Base-by-base conservation (phyloP, 1,284 basidiomycete genomes). In the Cutaneotrichosporon cavernicola region DNA sequence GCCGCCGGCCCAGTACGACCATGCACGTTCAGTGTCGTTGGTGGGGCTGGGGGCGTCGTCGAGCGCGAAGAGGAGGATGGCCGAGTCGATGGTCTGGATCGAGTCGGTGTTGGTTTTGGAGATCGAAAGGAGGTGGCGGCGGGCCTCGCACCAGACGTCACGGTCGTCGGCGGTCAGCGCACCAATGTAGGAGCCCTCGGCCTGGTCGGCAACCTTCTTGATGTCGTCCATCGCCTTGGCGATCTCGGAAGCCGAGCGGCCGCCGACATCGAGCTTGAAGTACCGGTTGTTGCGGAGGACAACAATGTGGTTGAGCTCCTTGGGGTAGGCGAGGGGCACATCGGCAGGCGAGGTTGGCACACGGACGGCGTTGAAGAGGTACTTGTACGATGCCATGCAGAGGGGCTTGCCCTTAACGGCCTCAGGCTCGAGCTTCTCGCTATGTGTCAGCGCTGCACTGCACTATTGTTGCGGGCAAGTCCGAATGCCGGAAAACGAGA, bases 311-410 rank as follows among this genome's bases (percentile, higher is more conserved):
- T 97, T 86, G 26, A 84, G 80, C 56, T 82, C 79, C 6, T 90
- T 83, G 70, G 92, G 87, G 79, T 92, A 96, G 79, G 94, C 94
- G 65, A 82, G 81, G 5, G 92, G 92, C 0, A 87, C 90, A 77
- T 99, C 96, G 9, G 88, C 86, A 0, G 90, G 90, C 70, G 89
- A 88, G 62, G 84, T 85, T 4, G 96, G 97, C 77, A 94, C 89
- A 32, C 96, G 88, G 52, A 86, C 88, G 5, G 93, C 84, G 81
- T 98, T 97, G 86, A 99, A 97, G 85, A 94, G 85, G 89, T 92
- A 95, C 79, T 92, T 89, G 86, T 96, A 97, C n/a, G 92, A 93
- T 4, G 84, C 85, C 91, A 96, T 96, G 81, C 90, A 90, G n/a
- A 99, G 83, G 1, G 95, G 92, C 18, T 85, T 84, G 0, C 87